These are phyloP conservation scores for Quercus ilex DNA, from an alignment of 306 rosid species.

Conservation along the genomic window DNA sequence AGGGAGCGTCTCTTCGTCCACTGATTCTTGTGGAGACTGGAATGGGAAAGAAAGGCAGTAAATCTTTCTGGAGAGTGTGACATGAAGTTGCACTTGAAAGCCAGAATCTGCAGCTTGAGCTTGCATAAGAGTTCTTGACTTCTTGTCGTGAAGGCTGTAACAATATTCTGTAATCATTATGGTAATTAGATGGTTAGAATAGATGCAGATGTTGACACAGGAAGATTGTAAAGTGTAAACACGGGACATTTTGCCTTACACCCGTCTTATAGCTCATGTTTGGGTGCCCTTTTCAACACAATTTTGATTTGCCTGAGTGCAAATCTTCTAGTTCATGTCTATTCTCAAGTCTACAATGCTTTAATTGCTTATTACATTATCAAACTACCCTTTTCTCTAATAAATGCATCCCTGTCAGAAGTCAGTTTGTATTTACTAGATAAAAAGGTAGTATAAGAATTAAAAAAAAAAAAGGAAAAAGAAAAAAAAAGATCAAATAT, in stretches of 20 bases:
- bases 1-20: conserved; percentile 48
- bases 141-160: conserved; percentile 24
- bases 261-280: background rate
- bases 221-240: conserved; percentile 21
- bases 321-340: background rate
- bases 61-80: conserved; percentile 58
- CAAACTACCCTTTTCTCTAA: too few relatives aligned
- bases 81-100: conserved; percentile 25
- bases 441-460: too few relatives aligned
- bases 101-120: conserved; percentile 30
- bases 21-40: conserved; percentile 44
- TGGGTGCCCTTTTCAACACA: background rate
- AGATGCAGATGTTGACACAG: conserved; percentile 25
- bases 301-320: background rate
- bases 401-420: too few relatives aligned
- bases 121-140: conserved; percentile 25
- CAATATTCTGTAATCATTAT: conserved; percentile 20
- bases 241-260: background rate
- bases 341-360: background rate
- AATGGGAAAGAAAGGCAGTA: conserved; percentile 82
- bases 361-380: background rate
- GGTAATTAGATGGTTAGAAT: conserved; percentile 31
- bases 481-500: background rate
- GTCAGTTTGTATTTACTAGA: too few relatives aligned
- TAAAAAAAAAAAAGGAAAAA: too few relatives aligned